Conservation (phyloP, 129 eudicot genomes). For the Helianthus annuus region DNA sequence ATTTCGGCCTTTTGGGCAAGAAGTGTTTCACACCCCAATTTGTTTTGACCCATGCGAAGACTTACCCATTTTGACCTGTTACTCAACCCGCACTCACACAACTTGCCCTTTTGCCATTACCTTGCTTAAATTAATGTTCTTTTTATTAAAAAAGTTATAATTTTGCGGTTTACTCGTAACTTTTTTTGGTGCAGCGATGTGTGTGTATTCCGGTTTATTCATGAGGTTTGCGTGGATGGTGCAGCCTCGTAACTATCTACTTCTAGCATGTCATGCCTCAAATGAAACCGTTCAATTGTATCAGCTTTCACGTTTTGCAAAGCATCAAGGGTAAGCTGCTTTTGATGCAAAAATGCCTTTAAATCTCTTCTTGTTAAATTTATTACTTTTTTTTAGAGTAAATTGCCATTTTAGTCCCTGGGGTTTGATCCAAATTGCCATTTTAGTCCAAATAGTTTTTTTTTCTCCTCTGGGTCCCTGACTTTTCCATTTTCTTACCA, state of each 20-base stretch:
- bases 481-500: too few relatives aligned
- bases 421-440: too few relatives aligned
- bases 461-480: too few relatives aligned
- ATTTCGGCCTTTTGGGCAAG: neutral
- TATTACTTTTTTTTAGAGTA: neutral
- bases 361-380: neutral
- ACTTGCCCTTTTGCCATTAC: neutral
- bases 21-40: neutral
- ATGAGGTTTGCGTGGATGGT: conserved; percentile 99
- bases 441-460: too few relatives aligned
- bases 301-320: conserved; percentile 89
- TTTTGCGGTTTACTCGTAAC: neutral
- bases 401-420: too few relatives aligned
- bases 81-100: neutral
- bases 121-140: neutral
- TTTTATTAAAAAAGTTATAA: neutral
- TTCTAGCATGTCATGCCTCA: conserved; percentile 83
- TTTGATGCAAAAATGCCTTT: neutral
- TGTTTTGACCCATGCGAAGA: neutral
- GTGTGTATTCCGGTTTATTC: conserved; percentile 75
- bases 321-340: conserved; percentile 70
- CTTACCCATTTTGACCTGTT: neutral
- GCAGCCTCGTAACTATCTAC: conserved; percentile 80
- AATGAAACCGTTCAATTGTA: conserved; percentile 80
- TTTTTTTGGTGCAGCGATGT: conserved; percentile 60